These are phyloP conservation scores for Cystobasidium pallidum DNA, from an alignment of 1,284 basidiomycete species.

Conservation along the genomic window DNA sequence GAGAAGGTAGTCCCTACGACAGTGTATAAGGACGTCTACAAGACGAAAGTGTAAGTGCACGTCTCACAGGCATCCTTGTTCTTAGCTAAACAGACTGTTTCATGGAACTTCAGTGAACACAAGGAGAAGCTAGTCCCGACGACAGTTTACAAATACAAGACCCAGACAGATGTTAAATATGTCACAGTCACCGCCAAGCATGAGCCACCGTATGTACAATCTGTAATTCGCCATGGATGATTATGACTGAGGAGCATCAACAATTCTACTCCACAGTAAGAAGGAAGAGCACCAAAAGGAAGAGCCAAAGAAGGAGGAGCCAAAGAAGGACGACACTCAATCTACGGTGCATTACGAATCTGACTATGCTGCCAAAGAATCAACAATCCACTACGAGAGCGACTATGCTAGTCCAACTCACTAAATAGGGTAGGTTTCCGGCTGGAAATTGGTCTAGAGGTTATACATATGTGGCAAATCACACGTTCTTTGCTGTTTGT, in stretches of 20 bases:
- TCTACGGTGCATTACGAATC: slow-evolving; percentile 12
- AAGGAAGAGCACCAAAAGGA: slow-evolving; percentile 5
- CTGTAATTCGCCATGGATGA: not conserved
- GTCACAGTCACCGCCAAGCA: not conserved
- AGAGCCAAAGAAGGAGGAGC: not conserved
- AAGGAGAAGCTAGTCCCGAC: slow-evolving; percentile 3
- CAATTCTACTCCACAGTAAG: too few species aligned
- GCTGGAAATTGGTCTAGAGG: too few species aligned
- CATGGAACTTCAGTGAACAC: not conserved
- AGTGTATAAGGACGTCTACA: slow-evolving; percentile 9
- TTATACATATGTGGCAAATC: too few species aligned
- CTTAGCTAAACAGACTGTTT: too few species aligned
- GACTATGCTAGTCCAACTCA: not conserved
- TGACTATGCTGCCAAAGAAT: not conserved
- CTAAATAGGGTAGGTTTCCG: not conserved
- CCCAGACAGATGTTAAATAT: not conserved
- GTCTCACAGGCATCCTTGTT: too few species aligned
- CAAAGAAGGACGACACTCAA: not conserved
- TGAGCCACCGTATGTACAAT: not conserved
- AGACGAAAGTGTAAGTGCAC: too few species aligned
- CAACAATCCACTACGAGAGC: not conserved
- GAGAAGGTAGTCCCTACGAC: slow-evolving; percentile 8
- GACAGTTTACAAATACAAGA: slow-evolving; percentile 3
- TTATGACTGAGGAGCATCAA: not conserved
- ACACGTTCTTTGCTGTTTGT: too few species aligned